Conservation (phyloP, 2,329 filamentous ascomycete species). For the Epicoccum nigrum region DNA sequence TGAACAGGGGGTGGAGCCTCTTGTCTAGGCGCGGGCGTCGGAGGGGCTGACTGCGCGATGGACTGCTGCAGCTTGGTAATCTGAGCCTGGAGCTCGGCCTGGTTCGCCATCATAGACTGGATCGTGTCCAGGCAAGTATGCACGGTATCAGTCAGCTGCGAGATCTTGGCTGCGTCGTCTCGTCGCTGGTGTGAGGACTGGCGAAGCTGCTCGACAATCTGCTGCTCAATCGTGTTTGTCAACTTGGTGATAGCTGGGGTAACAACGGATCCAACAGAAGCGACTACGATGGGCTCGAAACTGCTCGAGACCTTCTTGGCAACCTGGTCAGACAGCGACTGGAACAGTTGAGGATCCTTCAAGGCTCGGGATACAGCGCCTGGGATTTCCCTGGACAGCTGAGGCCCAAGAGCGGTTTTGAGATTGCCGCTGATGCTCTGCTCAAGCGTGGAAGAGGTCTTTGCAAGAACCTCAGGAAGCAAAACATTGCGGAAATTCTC, state of each 20-base stretch:
- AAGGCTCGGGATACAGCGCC: slow-evolving; percentile 70
- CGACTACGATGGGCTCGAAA: slow-evolving; percentile 71
- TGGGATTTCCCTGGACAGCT: slow-evolving; percentile 76
- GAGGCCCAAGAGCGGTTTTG: slow-evolving; percentile 67
- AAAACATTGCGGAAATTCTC: slow-evolving; percentile 77
- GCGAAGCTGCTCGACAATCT: slow-evolving; percentile 58
- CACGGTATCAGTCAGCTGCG: slow-evolving; percentile 72
- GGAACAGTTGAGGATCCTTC: slow-evolving; percentile 75
- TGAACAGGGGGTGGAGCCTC: slow-evolving; percentile 49
- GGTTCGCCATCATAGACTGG: slow-evolving; percentile 70
- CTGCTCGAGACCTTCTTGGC: slow-evolving; percentile 68
- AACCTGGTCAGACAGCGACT: slow-evolving; percentile 74
- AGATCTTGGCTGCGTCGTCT: slow-evolving; percentile 69
- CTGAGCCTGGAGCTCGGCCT: slow-evolving; percentile 70
- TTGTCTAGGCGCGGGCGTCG: slow-evolving; percentile 25
- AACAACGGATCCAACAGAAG: slow-evolving; percentile 61
- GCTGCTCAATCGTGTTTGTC: slow-evolving; percentile 70
- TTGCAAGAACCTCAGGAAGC: slow-evolving; percentile 73
- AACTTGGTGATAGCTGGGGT: slow-evolving; percentile 71
- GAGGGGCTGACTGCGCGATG: slow-evolving; percentile 40
- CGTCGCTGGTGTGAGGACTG: slow-evolving; percentile 59
- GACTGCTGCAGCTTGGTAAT: slow-evolving; percentile 52
- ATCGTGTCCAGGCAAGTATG: slow-evolving; percentile 71
- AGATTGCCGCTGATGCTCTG: slow-evolving; percentile 74
- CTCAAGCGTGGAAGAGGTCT: slow-evolving; percentile 71